Evolutionary conservation across 2,329 filamentous ascomycete species (phyloP), one percentile per base, ranked within the genome.

Genomic region (Colletotrichum gigasporum): DNA sequence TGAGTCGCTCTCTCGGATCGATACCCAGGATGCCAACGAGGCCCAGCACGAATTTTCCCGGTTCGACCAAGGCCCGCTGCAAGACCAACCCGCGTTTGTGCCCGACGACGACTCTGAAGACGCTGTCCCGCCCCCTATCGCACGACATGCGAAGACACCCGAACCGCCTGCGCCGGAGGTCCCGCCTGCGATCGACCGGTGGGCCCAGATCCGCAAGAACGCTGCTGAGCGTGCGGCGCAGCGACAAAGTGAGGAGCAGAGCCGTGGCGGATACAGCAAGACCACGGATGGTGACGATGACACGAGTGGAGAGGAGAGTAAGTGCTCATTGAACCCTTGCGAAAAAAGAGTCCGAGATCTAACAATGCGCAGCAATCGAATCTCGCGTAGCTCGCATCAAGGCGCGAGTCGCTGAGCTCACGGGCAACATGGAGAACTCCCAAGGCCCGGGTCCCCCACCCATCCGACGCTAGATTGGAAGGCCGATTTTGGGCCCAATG

Each of bases 301-400:
- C 70, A 96, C 92, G n/a, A 97, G 92, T 73, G 94, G 92, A 59
- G 95, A 98, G 85, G 95, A 97, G 84, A 96, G 91, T 93, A 83
- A 86, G 92, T 90, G 34, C 22, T 9, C 24, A 32, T 18, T n/a
- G 32, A 48, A 42, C 34, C 34, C 14, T 39, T 35, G 18, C 26
- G 5, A 9, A 2, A 14, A 12, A 7, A 22, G 4, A n/a, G 39
- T 12, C 7, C n/a, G 22, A 41, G 28, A 54, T 53, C 71, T 75
- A 75, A 74, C 75, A 51, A 42, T 2, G 41, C 11, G 22, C 56
- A 96, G 93, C 94, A 34, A 98, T 98, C 72, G 96, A 99, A 78
- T 94, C 94, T 50, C 92, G 96, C 69, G 96, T 98, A 64, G 96
- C 96, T 50, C 92, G 96, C 68, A 99, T 99, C 85, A 98, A 97